Percentiles rank a stretch among this genome's conserved stretches.
Evolutionary conservation across 148 eudicot species (phyloP).

Genomic region (Camellia japonica): DNA sequence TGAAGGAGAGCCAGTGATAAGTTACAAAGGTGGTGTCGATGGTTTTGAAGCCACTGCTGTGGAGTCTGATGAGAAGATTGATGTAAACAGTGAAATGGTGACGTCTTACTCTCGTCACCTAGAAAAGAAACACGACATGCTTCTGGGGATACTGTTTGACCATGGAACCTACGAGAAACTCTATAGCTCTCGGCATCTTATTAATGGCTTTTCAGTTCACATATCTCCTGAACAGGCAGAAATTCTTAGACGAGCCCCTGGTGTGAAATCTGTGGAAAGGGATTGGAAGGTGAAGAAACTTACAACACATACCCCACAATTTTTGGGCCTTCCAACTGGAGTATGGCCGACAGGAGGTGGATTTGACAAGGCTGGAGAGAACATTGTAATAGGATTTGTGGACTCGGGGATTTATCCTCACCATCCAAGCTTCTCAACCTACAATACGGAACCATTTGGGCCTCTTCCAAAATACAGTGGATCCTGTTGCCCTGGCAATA

Average conservation of each 20-base stretch:
- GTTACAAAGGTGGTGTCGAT: constrained; percentile 74
- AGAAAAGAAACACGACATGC: constrained; percentile 91
- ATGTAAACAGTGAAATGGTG: constrained; percentile 74
- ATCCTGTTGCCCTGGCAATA: too few species aligned
- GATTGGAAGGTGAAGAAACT: constrained; percentile 96
- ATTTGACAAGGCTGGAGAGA: constrained; percentile 82
- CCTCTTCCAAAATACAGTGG: constrained; percentile 83
- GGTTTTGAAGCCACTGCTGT: constrained; percentile 87
- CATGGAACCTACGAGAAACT: constrained; percentile 75
- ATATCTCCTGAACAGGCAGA: constrained; percentile 95
- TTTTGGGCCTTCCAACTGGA: constrained; percentile 95
- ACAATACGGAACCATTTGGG: constrained; percentile 68
- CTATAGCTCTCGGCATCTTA: constrained; percentile 86
- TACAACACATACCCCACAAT: constrained; percentile 97
- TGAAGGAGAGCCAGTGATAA: constrained; percentile 86
- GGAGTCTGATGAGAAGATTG: constrained; percentile 87
- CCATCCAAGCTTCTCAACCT: constrained; percentile 85
- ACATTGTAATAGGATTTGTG: constrained; percentile 85
- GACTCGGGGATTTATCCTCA: constrained; percentile 88
- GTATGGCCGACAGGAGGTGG: constrained; percentile 99
- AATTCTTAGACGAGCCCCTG: constrained; percentile 74
- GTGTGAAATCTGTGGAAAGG: constrained; percentile 83
- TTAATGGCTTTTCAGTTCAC: constrained; percentile 93
- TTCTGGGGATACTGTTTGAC: constrained; percentile 76
- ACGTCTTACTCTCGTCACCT: constrained; percentile 81